These are phyloP conservation scores for Nitzschia sp. DNA, from an alignment of 108 stramenopile genomes.

Conservation along the genomic window DNA sequence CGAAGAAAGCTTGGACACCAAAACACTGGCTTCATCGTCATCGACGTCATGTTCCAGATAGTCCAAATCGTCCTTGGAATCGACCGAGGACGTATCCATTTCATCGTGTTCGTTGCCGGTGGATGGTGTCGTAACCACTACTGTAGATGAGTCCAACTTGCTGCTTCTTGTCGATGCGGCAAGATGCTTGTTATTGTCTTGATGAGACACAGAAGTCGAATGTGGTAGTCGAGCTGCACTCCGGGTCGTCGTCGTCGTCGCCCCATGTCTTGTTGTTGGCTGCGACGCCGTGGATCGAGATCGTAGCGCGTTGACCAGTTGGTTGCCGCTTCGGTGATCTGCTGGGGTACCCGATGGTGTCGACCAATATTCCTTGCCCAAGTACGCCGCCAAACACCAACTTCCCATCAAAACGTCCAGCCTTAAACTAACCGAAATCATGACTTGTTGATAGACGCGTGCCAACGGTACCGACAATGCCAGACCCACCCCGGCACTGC, in stretches of 20 bases:
- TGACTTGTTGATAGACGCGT: conserved; percentile 23
- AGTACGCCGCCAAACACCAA: conserved; percentile 27
- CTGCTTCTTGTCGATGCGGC: neutral
- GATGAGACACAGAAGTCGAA: neutral
- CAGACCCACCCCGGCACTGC: conserved; percentile 13
- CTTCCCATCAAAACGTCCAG: conserved; percentile 35
- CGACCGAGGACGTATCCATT: conserved; percentile 18
- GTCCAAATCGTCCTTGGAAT: conserved; percentile 35
- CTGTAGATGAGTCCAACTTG: neutral
- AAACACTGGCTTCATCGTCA: conserved; percentile 3
- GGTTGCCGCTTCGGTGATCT: neutral
- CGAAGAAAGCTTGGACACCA: conserved; percentile 50
- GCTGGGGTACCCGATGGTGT: neutral
- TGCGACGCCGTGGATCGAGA: neutral
- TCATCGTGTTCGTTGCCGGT: neutral
- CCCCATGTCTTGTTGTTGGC: neutral
- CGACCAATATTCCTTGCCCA: conserved; percentile 26
- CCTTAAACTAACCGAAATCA: conserved; percentile 31
- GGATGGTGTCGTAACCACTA: neutral
- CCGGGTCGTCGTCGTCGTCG: neutral
- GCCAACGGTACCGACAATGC: conserved; percentile 15
- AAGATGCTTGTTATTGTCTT: neutral
- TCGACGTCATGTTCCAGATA: conserved; percentile 12
- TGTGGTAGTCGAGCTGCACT: neutral
- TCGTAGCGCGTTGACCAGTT: neutral